Evolutionary conservation across 805 yeast species (phyloP), one percentile per base, ranked within the genome.

Genomic region (Millerozyma acaciae): DNA sequence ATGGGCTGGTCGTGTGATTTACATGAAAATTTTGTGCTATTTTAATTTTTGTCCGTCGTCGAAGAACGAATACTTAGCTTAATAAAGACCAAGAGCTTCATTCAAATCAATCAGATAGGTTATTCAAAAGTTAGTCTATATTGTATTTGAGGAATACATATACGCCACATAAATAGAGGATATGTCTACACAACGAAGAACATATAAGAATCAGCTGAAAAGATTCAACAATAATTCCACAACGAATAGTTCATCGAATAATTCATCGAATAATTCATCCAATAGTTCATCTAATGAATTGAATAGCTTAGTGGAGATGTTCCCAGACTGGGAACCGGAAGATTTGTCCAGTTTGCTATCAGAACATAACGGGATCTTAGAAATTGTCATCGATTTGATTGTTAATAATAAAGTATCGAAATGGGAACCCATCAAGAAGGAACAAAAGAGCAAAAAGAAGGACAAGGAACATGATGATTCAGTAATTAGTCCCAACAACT

Each of bases 361-460:
- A 37, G 97, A 93, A 61, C 75, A 81, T 50, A 57, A 47, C 70
- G 70, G 78, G 42, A 88, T 84, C 54, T 68, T 88, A 45, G 94
- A 83, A 53, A 72, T 75, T 27, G 85, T 93, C 44, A 81, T 86
- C 43, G 89, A 83, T 53, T 80, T 87, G 58, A 89, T 93, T 60
- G 80, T 94, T 37, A 84, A 87, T 41, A 95, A 96, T 45, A 83
- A 84, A 50, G 94, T 86, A 23, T 73, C 83, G 46, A 86, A 84
- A 61, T 90, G 97, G 96, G 97, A 87, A 55, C 93, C 89, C 48
- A 95, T 86, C 43, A 80, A 80, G 60, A 84, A 84, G 28, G 83
- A 80, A 58, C 75, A 74, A 37, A 68, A 72, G 62, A 47, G 50
- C 35, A 60, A 60, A 47, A 76, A 59, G 65, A 55, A 59, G 43